Conservation (phyloP, 2,329 filamentous ascomycete genomes). For the Aspergillus pseudoviridinutans region DNA sequence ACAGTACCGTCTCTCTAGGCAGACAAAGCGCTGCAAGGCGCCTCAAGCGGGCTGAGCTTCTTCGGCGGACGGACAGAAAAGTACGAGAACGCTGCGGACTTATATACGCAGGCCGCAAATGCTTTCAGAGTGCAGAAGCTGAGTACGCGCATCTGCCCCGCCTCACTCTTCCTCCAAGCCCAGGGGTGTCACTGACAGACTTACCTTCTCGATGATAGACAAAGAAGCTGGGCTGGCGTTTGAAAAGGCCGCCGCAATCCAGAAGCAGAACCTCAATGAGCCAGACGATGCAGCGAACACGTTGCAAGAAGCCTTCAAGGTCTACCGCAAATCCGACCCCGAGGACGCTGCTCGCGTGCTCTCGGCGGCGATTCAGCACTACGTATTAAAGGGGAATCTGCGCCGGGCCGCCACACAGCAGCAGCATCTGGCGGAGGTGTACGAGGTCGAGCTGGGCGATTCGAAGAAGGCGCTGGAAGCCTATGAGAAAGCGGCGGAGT, state of each 20-base stretch:
- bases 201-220: constrained; percentile 48
- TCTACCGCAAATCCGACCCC: constrained; percentile 81
- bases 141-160: constrained; percentile 50
- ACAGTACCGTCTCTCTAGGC: constrained; percentile 56
- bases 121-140: constrained; percentile 84
- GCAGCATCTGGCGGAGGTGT: constrained; percentile 81
- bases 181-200: not conserved
- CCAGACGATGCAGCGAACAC: constrained; percentile 89
- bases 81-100: constrained; percentile 80
- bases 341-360: constrained; percentile 78
- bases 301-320: constrained; percentile 87
- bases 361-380: constrained; percentile 75
- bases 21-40: constrained; percentile 73
- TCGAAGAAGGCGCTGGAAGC: constrained; percentile 72
- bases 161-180: not conserved
- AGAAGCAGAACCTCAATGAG: constrained; percentile 77
- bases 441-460: constrained; percentile 77
- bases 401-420: constrained; percentile 85
- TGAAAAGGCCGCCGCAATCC: constrained; percentile 78
- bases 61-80: constrained; percentile 87
- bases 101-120: constrained; percentile 85
- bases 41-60: constrained; percentile 78
- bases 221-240: constrained; percentile 84
- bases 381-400: constrained; percentile 86
- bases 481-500: constrained; percentile 80